Conservation (phyloP, 169 alveolate species). For the Plasmodium sp. region DNA sequence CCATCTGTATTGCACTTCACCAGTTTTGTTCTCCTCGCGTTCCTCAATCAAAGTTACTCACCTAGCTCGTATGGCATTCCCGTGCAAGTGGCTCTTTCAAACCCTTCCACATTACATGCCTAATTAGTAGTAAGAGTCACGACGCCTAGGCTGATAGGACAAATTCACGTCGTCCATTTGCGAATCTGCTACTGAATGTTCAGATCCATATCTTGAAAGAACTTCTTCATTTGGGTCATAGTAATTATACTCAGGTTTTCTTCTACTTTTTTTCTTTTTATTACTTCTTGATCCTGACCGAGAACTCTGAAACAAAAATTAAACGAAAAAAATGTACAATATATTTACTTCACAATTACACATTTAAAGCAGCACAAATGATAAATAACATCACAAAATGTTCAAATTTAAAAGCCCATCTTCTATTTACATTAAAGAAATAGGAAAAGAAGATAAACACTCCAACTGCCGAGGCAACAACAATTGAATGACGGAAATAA, state of each 20-base stretch:
- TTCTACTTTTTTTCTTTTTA: not conserved
- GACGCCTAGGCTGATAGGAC: not conserved
- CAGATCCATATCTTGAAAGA: not conserved
- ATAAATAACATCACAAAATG: not conserved
- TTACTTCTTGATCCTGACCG: not conserved
- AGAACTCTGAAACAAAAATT: not conserved
- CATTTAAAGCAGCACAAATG: not conserved
- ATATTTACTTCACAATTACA: not conserved
- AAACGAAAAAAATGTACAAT: not conserved
- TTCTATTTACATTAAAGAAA: not conserved
- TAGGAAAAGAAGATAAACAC: not conserved
- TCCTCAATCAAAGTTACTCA: not conserved
- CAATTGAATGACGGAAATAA: not conserved
- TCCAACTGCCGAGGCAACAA: not conserved
- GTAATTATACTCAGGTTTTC: not conserved
- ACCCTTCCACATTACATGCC: not conserved
- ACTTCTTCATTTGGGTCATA: not conserved
- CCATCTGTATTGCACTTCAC: not conserved
- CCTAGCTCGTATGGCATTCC: not conserved
- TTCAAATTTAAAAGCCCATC: not conserved
- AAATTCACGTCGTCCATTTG: not conserved
- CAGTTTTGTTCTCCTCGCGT: not conserved
- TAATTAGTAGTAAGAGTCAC: not conserved
- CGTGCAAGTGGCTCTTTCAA: not conserved
- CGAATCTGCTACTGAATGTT: not conserved